phyloP scores from a whole-genome alignment of 371 early-diverging fungal genomes.

The Saksenaea oblongispora region DNA sequence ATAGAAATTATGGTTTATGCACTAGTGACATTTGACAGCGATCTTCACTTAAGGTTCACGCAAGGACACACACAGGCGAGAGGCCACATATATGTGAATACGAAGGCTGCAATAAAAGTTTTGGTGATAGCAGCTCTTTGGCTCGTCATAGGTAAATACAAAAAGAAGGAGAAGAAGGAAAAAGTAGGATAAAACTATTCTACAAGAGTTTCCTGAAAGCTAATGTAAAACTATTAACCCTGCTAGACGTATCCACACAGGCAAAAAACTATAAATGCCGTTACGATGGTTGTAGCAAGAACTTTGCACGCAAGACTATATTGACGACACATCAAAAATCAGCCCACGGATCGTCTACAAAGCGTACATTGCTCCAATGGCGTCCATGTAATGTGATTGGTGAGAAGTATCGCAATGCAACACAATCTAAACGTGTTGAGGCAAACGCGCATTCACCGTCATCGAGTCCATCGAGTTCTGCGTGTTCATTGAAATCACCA shows the following conservation, averaged over 20 bases:
- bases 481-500: no score
- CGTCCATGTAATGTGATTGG: constrained; percentile 28
- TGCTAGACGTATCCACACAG: constrained; percentile 59
- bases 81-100: constrained; percentile 74
- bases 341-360: constrained; percentile 19
- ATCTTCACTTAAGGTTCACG: constrained; percentile 77
- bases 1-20: not conserved
- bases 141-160: constrained; percentile 49
- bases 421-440: not conserved
- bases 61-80: constrained; percentile 80
- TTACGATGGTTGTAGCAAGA: constrained; percentile 55
- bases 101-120: constrained; percentile 58
- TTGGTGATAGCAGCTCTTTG: constrained; percentile 65
- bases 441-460: not conserved
- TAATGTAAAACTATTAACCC: not conserved
- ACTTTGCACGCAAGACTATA: constrained; percentile 62
- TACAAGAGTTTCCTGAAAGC: not conserved
- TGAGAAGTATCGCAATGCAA: not conserved
- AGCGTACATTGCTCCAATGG: constrained; percentile 31
- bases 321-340: constrained; percentile 54
- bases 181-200: no score
- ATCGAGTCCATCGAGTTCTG: not conserved
- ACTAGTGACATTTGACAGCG: constrained; percentile 36
- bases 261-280: constrained; percentile 64
- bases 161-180: not conserved